Evolutionary conservation across 768 basidiomycete species (phyloP), one percentile per base, ranked within the genome.

Genomic region (Dacryopinax primogenitus): DNA sequence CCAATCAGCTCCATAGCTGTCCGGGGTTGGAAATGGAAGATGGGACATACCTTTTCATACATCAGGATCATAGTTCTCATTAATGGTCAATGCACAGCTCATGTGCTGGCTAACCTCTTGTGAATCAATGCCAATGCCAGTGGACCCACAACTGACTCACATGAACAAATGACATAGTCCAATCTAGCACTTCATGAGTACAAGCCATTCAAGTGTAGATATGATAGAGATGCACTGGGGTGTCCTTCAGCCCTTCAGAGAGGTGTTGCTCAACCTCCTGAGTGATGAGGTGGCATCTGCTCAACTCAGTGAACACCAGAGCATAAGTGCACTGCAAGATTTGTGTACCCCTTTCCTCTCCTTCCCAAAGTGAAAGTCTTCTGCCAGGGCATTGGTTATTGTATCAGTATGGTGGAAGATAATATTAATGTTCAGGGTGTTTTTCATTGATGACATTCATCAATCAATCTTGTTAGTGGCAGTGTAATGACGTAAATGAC

Each of bases 161-260:
- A 95, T 90, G 77, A 92, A 92, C 35, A 96, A 82, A 74, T 87
- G 90, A 62, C 94, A 75, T 81, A 96, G 89, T 34, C 93, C 93
- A 69, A 86, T 81, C 86, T 92, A 64, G n/a, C 30, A 12, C 15
- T 1, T 15, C 23, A 4, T 37, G 13, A 63, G 36, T 23, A 9
- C n/a, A 28, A 33, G 18, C 6, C 26, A 23, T 32, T n/a, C n/a
- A 47, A 37, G 45, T 62, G 41, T 28, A 21, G 26, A 39, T 64
- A 33, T 32, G 36, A 32, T 23, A 12, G n/a, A 33, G 47, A 68
- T 74, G 65, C 68, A 83, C 89, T 79, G 88, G 78, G 28, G 88
- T 82, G 36, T 80, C 81, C 66, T 82, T 77, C 47, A 96, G 75
- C 0, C 90, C 88, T 63, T 86, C 80, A 61, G 80, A 77, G 65